Evolutionary conservation across 768 basidiomycete genomes (phyloP), one percentile per base, ranked within the genome.

Genomic region (Gymnopilus dilepis): DNA sequence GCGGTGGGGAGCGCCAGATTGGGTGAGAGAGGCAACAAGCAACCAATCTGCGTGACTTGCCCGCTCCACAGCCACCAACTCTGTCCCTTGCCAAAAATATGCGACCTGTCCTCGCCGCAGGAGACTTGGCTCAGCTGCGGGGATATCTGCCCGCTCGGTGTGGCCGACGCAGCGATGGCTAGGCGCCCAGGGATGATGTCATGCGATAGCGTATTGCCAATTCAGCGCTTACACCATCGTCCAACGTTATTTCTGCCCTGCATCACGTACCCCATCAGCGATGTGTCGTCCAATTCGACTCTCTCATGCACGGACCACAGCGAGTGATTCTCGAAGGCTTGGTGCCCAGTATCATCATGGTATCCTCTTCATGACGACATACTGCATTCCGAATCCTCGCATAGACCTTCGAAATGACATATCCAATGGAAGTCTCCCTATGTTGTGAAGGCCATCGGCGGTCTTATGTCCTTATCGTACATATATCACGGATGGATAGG

Each of bases 1-100:
- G 34, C 38, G 15, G 45, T 64, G 48, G 62, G 60, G 55, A 64
- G 58, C 67, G 67, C 67, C 67, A 68, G 67, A 61, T 64, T 68
- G 64, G 55, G 24, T 54, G 34, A 48, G 57, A 54, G 54, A 58
- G 45, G 55, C 40, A 38, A 28, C 34, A 2, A 17, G 50, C 58
- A 38, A 51, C 13, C 58, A 42, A n/a, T n/a, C 56, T 59, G 58
- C 50, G 58, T 59, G 50, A 59, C 58, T 52, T 61, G 37, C 26
- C 60, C 60, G 55, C 55, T 61, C 60, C 60, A 61, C 60, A 61
- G 60, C 60, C 60, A 61, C 60, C 43, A n/a, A n/a, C n/a, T n/a
- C n/a, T n/a, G n/a, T 15, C 24, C 21, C 43, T 24, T 8, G 5
- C 28, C 47, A 50, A 50, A 50, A 31, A 28, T 50, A 50, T 50